Conservation (phyloP, 331 rosid genomes). For the Saraca asoca region DNA sequence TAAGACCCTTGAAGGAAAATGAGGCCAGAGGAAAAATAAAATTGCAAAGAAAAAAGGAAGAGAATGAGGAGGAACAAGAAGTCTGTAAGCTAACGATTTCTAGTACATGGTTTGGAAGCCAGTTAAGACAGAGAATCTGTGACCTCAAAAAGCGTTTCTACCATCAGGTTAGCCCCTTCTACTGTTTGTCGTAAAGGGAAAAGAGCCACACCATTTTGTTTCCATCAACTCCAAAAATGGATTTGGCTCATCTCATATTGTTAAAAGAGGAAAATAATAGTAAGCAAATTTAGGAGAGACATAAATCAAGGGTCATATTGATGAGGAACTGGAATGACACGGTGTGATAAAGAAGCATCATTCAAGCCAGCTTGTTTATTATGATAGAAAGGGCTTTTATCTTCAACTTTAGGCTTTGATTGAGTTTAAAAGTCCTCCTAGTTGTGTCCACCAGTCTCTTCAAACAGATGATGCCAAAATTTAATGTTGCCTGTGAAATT, state of each 20-base stretch:
- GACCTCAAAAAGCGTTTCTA: conserved; percentile 44
- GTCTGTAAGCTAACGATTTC: too few species aligned
- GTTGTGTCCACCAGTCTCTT: too few species aligned
- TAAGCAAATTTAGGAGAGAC: conserved; percentile 27
- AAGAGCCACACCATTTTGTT: too few species aligned
- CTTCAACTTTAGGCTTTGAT: too few species aligned
- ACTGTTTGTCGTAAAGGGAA: conserved; percentile 16
- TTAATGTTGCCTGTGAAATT: too few species aligned
- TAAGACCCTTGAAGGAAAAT: too few species aligned
- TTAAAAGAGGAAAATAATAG: not conserved
- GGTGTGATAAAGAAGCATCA: too few species aligned
- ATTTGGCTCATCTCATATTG: conserved; percentile 47
- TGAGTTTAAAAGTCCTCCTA: too few species aligned
- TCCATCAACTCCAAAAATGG: conserved; percentile 28
- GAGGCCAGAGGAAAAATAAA: not conserved
- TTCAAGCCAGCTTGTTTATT: too few species aligned
- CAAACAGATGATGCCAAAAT: too few species aligned
- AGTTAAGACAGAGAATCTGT: conserved; percentile 57
- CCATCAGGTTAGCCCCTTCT: conserved; percentile 47
- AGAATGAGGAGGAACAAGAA: not conserved
- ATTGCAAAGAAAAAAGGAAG: not conserved
- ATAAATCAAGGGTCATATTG: not conserved
- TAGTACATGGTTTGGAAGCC: conserved; percentile 28
- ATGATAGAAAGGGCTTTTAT: too few species aligned
- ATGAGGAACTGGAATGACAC: too few species aligned